Conservation (phyloP, 2,329 filamentous ascomycete genomes). For the Arachnopeziza araneosa region DNA sequence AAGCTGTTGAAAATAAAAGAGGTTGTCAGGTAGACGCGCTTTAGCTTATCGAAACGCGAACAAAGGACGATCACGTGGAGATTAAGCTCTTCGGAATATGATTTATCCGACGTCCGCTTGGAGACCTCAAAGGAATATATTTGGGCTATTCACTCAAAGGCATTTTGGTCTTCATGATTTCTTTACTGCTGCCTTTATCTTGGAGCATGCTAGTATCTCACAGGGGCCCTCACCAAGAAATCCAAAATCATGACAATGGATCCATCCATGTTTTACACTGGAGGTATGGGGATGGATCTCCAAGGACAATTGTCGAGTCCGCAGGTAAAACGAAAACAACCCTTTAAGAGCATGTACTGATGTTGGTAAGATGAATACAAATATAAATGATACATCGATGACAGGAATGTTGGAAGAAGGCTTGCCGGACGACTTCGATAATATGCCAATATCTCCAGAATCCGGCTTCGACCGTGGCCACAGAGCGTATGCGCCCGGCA, state of each 20-base stretch:
- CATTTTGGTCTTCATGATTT: constrained; percentile 11
- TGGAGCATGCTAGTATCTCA: constrained; percentile 16
- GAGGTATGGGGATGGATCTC: neutral
- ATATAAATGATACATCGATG: constrained; percentile 14
- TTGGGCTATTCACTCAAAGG: constrained; percentile 1
- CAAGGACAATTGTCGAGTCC: neutral
- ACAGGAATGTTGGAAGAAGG: constrained; percentile 40
- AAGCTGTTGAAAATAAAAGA: neutral
- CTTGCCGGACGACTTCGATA: constrained; percentile 34
- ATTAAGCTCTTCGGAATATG: neutral
- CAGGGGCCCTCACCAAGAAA: constrained; percentile 12
- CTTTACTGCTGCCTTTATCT: constrained; percentile 8
- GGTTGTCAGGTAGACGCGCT: neutral
- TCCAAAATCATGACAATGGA: neutral
- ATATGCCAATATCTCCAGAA: constrained; percentile 37
- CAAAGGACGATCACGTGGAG: neutral
- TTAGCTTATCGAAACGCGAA: neutral
- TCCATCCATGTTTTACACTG: neutral
- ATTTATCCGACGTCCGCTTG: constrained; percentile 43
- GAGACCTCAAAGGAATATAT: neutral
- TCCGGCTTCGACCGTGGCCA: constrained; percentile 9
- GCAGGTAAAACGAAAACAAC: neutral
- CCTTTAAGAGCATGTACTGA: neutral
- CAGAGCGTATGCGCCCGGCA: constrained; percentile 26
- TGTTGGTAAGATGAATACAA: neutral